phyloP scores from a whole-genome alignment of 2,329 filamentous ascomycete species.

The Aspergillus pseudonomiae region DNA sequence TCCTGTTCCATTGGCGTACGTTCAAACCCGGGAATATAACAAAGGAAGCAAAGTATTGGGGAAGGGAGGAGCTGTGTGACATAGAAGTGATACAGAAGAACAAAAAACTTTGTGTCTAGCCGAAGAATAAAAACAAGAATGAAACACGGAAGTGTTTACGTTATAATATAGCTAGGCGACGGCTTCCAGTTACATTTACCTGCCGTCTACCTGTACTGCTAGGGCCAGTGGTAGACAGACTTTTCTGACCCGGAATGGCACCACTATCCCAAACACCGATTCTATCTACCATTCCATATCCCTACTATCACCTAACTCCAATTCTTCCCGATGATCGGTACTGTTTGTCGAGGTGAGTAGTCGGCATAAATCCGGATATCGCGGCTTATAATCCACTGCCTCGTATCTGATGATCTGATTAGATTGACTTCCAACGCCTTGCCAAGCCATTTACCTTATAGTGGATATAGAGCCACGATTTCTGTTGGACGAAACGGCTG shows the following conservation, averaged over 20 bases:
- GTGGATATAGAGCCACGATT: background rate
- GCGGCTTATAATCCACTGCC: background rate
- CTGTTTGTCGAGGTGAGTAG: background rate
- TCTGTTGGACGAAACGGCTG: background rate
- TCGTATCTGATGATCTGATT: background rate
- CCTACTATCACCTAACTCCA: background rate
- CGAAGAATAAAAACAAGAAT: background rate
- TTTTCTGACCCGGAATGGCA: background rate
- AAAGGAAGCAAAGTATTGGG: background rate
- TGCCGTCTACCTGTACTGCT: background rate
- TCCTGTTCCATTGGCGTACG: background rate
- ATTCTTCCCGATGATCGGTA: background rate
- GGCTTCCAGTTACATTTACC: background rate
- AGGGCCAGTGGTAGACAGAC: background rate
- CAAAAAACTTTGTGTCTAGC: too few relatives aligned
- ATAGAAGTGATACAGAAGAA: background rate
- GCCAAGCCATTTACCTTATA: background rate
- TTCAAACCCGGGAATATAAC: background rate
- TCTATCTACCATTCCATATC: background rate
- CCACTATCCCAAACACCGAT: background rate
- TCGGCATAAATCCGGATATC: background rate
- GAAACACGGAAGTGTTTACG: background rate
- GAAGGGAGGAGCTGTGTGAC: background rate
- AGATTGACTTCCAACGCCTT: background rate
- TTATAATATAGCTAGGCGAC: background rate